Conservation (phyloP, 1,284 basidiomycete genomes). For the Malassezia sympodialis region DNA sequence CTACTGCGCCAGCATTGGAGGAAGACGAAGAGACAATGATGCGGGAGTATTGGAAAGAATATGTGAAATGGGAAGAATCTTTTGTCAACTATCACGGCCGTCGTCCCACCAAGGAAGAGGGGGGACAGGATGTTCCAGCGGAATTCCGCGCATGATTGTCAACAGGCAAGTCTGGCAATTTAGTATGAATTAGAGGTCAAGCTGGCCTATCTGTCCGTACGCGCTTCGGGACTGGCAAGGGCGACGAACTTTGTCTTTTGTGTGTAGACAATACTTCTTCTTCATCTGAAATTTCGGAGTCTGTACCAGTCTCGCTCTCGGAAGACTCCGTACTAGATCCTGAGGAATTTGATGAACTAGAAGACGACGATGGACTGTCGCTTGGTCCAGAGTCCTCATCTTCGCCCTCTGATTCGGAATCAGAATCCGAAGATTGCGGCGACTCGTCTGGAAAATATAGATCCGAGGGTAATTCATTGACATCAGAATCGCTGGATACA, state of each 20-base stretch:
- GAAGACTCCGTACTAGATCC: neutral
- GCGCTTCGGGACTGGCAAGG: neutral
- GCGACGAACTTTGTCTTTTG: neutral
- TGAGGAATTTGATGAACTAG: neutral
- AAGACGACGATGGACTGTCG: neutral
- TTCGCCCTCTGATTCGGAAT: neutral
- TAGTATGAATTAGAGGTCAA: neutral
- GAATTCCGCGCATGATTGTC: conserved; percentile 27
- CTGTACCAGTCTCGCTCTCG: neutral
- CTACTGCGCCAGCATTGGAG: conserved; percentile 20
- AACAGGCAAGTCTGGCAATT: neutral
- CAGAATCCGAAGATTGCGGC: neutral
- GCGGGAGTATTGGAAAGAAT: conserved; percentile 46
- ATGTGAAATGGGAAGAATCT: conserved; percentile 38
- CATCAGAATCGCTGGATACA: neutral
- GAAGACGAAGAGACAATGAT: conserved; percentile 28
- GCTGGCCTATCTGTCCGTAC: neutral
- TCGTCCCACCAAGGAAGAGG: conserved; percentile 38
- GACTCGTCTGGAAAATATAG: neutral
- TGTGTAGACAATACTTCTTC: neutral
- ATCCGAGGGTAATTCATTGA: neutral
- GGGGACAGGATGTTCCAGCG: conserved; percentile 39
- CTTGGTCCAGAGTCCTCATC: neutral
- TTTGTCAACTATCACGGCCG: conserved; percentile 44
- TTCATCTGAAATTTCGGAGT: neutral